Evolutionary conservation across 1,284 basidiomycete species (phyloP), one percentile per base, ranked within the genome.

Genomic region (Rugosomyces carneus): DNA sequence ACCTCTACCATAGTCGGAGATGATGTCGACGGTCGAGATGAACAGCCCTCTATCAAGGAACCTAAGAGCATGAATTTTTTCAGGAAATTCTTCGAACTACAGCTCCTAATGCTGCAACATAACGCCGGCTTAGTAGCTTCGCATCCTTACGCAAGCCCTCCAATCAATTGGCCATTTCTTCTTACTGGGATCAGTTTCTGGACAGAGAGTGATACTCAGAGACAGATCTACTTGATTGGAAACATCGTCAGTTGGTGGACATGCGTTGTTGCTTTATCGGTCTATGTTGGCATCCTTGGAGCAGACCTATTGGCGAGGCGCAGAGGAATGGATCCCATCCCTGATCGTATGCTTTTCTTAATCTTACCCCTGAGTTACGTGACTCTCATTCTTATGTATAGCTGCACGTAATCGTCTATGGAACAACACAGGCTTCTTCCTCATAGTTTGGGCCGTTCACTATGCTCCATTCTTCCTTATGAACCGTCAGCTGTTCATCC

Each of bases 381-480:
- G 16, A 27, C 26, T 16, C 50, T 15, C 44, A 31, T 55, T 49
- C 42, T 44, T 2, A 36, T 48, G 48, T 43, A 40, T 56, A 89
- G 92, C 85, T 48, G 81, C 93, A 23, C 89, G 93, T 43, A 92
- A 93, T 60, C 82, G 96, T 37, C 72, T 98, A 21, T 89, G 93
- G 81, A 94, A 97, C 65, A 93, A 93, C 44, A 82, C 89, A 18
- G 93, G 95, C 27, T 97, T 98, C 75, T 98, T 99, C 78, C 68
- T 93, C 42, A 70, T 93, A 31, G 81, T 95, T 8, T 99, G 96
- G 96, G 84, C 80, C 5, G 90, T 89, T 52, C 96, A 99, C 68
- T 99, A 97, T 71, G 72, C 91, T 60, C 96, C 96, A 9, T 99
- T 99, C 79, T 99, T 90, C 83, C 76, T 97, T 27, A 97, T 99